Conservation (phyloP, 768 basidiomycete species). For the Panaeolus cyanescens region DNA sequence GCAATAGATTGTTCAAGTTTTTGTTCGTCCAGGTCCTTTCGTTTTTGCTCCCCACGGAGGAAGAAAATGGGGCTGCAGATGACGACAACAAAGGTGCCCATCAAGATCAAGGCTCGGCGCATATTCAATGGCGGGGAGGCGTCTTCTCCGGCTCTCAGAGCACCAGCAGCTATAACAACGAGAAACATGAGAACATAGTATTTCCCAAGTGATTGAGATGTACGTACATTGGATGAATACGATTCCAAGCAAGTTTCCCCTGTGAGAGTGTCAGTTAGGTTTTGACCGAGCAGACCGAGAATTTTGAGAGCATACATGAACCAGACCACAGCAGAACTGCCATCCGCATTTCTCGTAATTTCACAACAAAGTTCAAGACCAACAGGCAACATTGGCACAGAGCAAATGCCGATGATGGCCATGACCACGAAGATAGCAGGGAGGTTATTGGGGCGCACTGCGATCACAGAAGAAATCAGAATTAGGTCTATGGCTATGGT, state of each 20-base stretch:
- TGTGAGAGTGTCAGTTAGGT: constrained; percentile 21
- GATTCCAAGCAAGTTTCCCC: constrained; percentile 67
- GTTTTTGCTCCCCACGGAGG: constrained; percentile 59
- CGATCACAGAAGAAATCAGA: constrained; percentile 2
- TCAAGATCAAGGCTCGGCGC: constrained; percentile 67
- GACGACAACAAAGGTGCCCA: constrained; percentile 50
- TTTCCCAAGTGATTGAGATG: neutral
- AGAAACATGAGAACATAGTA: neutral
- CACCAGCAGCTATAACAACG: constrained; percentile 54
- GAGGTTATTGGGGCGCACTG: constrained; percentile 64
- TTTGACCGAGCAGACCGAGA: neutral
- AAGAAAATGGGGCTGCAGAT: constrained; percentile 47
- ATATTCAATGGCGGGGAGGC: constrained; percentile 77
- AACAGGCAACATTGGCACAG: constrained; percentile 73
- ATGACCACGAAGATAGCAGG: constrained; percentile 67
- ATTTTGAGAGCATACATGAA: constrained; percentile 51
- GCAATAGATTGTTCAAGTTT: constrained; percentile 28
- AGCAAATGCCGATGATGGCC: constrained; percentile 65
- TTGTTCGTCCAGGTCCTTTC: constrained; percentile 63
- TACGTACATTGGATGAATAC: constrained; percentile 61
- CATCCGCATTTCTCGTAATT: constrained; percentile 77
- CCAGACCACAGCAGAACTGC: constrained; percentile 78
- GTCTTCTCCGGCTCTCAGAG: constrained; percentile 60
- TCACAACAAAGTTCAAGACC: constrained; percentile 80
- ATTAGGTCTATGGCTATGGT: neutral